Evolutionary conservation across 768 basidiomycete genomes (phyloP).

Genomic region (Russula vinacea): DNA sequence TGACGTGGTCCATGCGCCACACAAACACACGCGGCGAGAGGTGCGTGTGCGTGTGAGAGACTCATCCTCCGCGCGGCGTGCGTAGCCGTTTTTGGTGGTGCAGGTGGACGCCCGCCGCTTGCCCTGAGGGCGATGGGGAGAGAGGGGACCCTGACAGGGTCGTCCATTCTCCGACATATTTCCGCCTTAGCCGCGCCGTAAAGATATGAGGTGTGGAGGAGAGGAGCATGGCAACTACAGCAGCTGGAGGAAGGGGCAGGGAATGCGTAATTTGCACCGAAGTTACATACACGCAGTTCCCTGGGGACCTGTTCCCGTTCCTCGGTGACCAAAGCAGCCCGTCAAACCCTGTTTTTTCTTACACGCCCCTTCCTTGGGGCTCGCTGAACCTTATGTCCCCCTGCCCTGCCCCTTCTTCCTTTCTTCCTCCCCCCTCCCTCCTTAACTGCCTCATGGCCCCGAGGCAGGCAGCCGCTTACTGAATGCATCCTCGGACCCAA

Average conservation of each 20-base stretch:
- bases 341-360: slow-evolving; percentile 23
- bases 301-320: slow-evolving; percentile 21
- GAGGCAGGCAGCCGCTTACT: slow-evolving; percentile 7
- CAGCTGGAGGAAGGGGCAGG: not conserved
- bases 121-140: slow-evolving; percentile 4
- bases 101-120: not conserved
- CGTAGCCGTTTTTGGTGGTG: not conserved
- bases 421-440: not conserved
- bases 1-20: not conserved
- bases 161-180: slow-evolving; percentile 2
- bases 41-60: not conserved
- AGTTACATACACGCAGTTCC: not conserved
- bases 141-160: not conserved
- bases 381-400: slow-evolving; percentile 16
- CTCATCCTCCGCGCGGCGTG: slow-evolving; percentile 3
- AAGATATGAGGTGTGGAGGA: not conserved
- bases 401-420: not conserved
- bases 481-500: not conserved
- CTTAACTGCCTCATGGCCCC: not conserved
- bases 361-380: slow-evolving; percentile 8
- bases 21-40: not conserved
- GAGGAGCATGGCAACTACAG: not conserved
- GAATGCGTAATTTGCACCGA: slow-evolving; percentile 2
- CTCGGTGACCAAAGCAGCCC: slow-evolving; percentile 14
- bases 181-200: slow-evolving; percentile 4